phyloP scores from a whole-genome alignment of 2,329 filamentous ascomycete genomes.

The Colletotrichum acutatum region DNA sequence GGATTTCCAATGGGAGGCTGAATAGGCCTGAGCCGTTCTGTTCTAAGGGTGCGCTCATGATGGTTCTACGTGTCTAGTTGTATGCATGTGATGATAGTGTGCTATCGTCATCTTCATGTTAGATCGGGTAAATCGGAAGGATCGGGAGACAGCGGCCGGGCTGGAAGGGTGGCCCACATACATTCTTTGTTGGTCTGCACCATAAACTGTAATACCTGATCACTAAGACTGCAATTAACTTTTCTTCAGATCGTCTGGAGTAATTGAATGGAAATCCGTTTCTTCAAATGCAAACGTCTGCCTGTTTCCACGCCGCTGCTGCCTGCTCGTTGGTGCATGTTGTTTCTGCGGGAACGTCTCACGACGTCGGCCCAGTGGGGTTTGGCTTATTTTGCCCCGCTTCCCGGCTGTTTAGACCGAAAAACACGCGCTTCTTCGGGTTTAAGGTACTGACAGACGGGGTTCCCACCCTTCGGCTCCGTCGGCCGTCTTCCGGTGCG shows the following conservation, averaged over 20 bases:
- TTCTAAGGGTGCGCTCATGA: neutral
- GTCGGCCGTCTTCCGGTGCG: neutral
- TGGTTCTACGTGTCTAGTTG: neutral
- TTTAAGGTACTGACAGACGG: neutral
- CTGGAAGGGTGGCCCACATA: neutral
- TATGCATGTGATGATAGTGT: neutral
- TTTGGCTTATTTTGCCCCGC: conserved; percentile 7
- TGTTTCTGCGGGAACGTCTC: conserved; percentile 5
- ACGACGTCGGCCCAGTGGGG: conserved; percentile 3
- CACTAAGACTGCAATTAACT: neutral
- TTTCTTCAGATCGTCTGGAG: too few species aligned
- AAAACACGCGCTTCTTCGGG: neutral
- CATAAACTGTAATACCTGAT: neutral
- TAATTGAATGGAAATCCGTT: neutral
- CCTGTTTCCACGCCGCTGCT: conserved; percentile 6
- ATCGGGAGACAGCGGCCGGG: neutral
- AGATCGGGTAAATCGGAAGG: neutral
- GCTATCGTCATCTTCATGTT: neutral
- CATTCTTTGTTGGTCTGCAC: neutral
- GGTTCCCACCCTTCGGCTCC: neutral
- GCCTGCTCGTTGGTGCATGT: conserved; percentile 2
- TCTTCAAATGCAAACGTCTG: conserved; percentile 18
- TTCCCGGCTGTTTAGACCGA: conserved; percentile 3
- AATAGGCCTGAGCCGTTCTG: neutral
- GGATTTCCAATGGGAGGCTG: conserved; percentile 21